Conservation (phyloP, 2,329 filamentous ascomycete species). For the Talaromyces piceae region DNA sequence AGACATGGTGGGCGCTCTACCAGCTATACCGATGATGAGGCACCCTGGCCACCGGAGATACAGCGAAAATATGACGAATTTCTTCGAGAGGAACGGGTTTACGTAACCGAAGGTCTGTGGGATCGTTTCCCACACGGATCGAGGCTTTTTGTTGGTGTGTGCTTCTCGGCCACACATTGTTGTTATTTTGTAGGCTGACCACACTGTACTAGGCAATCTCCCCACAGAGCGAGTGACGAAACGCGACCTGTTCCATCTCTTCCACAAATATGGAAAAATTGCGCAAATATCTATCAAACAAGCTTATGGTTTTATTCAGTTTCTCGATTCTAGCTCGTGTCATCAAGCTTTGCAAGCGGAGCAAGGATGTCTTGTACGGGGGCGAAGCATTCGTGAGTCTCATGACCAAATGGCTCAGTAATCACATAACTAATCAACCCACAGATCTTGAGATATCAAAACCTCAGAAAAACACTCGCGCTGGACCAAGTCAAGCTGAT, state of each 20-base stretch:
- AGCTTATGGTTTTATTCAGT: conserved; percentile 95
- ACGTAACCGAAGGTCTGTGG: conserved; percentile 47
- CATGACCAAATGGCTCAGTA: neutral
- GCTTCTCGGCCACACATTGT: neutral
- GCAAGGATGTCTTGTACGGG: conserved; percentile 73
- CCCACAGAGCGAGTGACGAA: conserved; percentile 91
- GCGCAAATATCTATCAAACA: conserved; percentile 96
- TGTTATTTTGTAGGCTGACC: neutral
- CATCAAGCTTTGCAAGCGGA: conserved; percentile 65
- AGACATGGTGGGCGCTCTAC: conserved; percentile 17
- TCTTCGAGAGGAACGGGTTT: conserved; percentile 43
- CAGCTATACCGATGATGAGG: conserved; percentile 31
- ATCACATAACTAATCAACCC: conserved; percentile 5
- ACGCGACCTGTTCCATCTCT: conserved; percentile 84
- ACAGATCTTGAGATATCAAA: conserved; percentile 85
- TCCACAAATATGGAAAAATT: conserved; percentile 74
- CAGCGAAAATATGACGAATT: conserved; percentile 46
- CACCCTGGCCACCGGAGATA: conserved; percentile 42
- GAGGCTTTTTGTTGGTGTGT: conserved; percentile 43
- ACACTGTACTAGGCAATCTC: conserved; percentile 63
- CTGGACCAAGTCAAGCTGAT: conserved; percentile 35
- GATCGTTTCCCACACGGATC: conserved; percentile 44
- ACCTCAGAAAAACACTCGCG: conserved; percentile 69
- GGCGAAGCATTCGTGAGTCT: conserved; percentile 83
- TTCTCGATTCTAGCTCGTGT: conserved; percentile 69